These are phyloP conservation scores for Fremontodendron californicum DNA, from an alignment of 345 rosid species.

Conservation along the genomic window DNA sequence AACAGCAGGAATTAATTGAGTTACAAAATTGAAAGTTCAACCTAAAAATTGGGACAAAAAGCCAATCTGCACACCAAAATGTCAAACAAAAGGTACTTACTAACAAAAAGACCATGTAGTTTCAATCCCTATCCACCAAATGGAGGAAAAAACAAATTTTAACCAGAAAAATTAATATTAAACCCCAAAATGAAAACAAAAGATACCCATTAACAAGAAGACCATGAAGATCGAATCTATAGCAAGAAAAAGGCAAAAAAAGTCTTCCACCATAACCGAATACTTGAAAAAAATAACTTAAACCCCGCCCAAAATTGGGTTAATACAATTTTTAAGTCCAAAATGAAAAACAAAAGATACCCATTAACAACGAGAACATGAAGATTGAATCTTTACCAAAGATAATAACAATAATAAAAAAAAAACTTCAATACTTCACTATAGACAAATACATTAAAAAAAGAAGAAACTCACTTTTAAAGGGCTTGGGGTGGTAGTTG, in stretches of 20 bases:
- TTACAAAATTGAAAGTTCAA: not conserved
- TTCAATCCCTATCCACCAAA: not conserved
- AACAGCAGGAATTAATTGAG: not conserved
- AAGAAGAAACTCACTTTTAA: conserved; percentile 35
- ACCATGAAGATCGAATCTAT: conserved; percentile 5
- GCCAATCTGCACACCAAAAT: not conserved
- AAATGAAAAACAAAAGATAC: conserved; percentile 17
- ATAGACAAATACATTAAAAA: not conserved
- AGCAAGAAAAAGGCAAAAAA: not conserved
- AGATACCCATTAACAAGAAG: conserved; percentile 17
- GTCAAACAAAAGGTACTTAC: conserved; percentile 5
- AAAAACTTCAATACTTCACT: not conserved
- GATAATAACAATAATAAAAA: not conserved
- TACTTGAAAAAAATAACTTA: not conserved
- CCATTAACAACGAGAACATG: conserved; percentile 13
- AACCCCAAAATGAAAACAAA: conserved; percentile 1
- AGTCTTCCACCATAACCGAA: not conserved
- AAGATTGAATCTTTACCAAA: not conserved
- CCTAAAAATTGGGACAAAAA: not conserved
- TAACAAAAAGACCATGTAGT: conserved; percentile 9
- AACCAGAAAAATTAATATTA: not conserved
- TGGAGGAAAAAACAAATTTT: not conserved
- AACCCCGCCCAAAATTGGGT: not conserved
- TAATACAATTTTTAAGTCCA: not conserved
- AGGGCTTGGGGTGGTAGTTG: conserved; percentile 20